Conservation (phyloP, 2,329 filamentous ascomycete genomes). For the Talaromyces sp. region DNA sequence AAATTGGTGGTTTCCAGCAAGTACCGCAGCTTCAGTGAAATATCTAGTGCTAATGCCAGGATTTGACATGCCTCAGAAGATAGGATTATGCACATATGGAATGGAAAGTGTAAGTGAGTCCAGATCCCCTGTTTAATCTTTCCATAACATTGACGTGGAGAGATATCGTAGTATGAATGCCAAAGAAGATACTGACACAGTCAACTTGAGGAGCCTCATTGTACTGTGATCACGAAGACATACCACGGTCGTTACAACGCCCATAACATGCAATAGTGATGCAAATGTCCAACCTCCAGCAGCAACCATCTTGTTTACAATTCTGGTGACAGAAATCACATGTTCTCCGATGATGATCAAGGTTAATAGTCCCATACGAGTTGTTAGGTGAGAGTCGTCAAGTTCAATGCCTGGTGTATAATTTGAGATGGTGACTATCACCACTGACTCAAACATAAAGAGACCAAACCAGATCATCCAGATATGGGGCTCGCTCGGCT, state of each 20-base stretch:
- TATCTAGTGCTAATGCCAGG: slow-evolving; percentile 46
- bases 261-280: slow-evolving; percentile 38
- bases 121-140: slow-evolving; percentile 57
- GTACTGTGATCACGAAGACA: not conserved
- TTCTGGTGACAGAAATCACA: slow-evolving; percentile 58
- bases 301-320: slow-evolving; percentile 50
- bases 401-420: slow-evolving; percentile 58
- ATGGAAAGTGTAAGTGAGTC: slow-evolving; percentile 55
- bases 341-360: slow-evolving; percentile 66
- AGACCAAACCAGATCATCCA: slow-evolving; percentile 56
- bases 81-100: slow-evolving; percentile 61
- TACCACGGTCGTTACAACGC: slow-evolving; percentile 39
- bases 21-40: slow-evolving; percentile 40
- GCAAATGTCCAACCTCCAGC: slow-evolving; percentile 39
- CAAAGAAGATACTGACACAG: slow-evolving; percentile 53
- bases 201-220: not conserved
- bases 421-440: slow-evolving; percentile 53
- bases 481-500: slow-evolving; percentile 27
- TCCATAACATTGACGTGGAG: slow-evolving; percentile 48
- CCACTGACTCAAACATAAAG: slow-evolving; percentile 51
- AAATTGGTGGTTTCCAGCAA: slow-evolving; percentile 37
- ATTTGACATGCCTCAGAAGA: slow-evolving; percentile 64
- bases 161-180: slow-evolving; percentile 61
- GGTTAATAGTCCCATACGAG: slow-evolving; percentile 61
- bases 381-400: slow-evolving; percentile 60